A percentile compares a stretch with the other conserved stretches of the same genome.
These are phyloP conservation scores for Ceratocystis eucalypticola DNA, from an alignment of 2,329 filamentous ascomycete genomes.

Conservation along the genomic window DNA sequence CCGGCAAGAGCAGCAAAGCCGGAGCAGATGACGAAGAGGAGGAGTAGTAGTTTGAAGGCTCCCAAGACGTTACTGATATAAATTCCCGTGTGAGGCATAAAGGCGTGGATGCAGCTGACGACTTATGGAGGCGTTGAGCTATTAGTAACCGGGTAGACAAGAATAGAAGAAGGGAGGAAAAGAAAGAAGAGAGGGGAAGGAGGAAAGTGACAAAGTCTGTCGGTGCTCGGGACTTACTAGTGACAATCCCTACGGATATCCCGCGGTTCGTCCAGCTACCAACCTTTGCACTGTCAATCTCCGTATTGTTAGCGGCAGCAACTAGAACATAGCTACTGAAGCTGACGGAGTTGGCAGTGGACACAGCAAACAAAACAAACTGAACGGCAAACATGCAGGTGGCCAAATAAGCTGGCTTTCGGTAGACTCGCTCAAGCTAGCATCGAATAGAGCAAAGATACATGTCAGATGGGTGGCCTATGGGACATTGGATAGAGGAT, in stretches of 20 bases:
- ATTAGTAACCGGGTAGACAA: not conserved
- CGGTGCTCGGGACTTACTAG: slow-evolving; percentile 22
- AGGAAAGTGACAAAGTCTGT: not conserved
- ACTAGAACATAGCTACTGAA: slow-evolving; percentile 46
- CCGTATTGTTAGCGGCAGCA: slow-evolving; percentile 33
- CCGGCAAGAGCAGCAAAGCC: slow-evolving; percentile 45
- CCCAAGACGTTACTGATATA: slow-evolving; percentile 46
- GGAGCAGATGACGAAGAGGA: slow-evolving; percentile 48
- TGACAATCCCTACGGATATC: slow-evolving; percentile 40
- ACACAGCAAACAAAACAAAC: slow-evolving; percentile 49
- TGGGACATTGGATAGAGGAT: not conserved
- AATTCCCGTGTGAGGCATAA: slow-evolving; percentile 44
- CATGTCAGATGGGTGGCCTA: not conserved
- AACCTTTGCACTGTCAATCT: slow-evolving; percentile 31
- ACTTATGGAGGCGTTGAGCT: not conserved
- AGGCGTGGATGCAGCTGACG: slow-evolving; percentile 32
- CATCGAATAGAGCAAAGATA: not conserved
- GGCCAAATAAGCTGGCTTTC: slow-evolving; percentile 41
- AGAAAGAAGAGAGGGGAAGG: not conserved
- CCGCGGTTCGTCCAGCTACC: slow-evolving; percentile 45
- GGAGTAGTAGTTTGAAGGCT: slow-evolving; percentile 45
- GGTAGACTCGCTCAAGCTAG: slow-evolving; percentile 41
- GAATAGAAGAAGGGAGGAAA: not conserved
- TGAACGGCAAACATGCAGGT: slow-evolving; percentile 47
- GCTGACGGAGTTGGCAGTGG: slow-evolving; percentile 43